Base-by-base conservation (phyloP, 2,329 filamentous ascomycete species). In the Penicillium oxalicum region DNA sequence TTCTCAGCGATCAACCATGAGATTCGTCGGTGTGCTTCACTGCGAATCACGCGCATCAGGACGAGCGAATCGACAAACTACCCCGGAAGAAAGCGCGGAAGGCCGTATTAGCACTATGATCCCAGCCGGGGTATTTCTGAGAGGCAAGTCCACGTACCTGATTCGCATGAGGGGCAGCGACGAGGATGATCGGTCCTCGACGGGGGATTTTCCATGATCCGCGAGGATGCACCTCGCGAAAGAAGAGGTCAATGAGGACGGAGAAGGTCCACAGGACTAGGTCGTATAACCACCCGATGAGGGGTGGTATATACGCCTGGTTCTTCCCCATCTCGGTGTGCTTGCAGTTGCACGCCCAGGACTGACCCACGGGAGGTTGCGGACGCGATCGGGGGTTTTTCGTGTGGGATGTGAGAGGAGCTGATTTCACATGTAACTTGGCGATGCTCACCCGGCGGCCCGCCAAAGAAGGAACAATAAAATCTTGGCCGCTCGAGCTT, bases 1-100 rank as follows among this genome's bases (percentile, higher is more conserved):
- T 96, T 97, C 61, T 94, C 91, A 24, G 93, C 93, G 53, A 95
- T 93, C 43, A 98, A 81, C 64, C 95, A 91, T 45, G 90, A 89
- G 50, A 95, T 88, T 46, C 93, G 88, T 58, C 93, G 87, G 57
- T 86, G 84, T 47, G 90, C 86, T 73, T 96, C 91, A 64, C 82
- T 85, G 56, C 88, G 87, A 49, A 97, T 81, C 11, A 90, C 89
- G 56, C 91, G 86, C 81, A 95, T 94, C 45, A 98, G 80, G 58
- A 97, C 87, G 44, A 98, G 79, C 46, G 90, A 91, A 64, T 98
- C 93, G 65, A 97, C 91, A 60, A 98, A 98, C 85, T 95, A 45
- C 43, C 2, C 29, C 29, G 11, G 5, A 4, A 32, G 29, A 32
- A 32, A 32, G 29, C 25, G 12, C 7, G 42, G 12, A 36, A 40